Evolutionary conservation across 2,329 filamentous ascomycete genomes (phyloP).

Genomic region (Sarocladium oryzae): DNA sequence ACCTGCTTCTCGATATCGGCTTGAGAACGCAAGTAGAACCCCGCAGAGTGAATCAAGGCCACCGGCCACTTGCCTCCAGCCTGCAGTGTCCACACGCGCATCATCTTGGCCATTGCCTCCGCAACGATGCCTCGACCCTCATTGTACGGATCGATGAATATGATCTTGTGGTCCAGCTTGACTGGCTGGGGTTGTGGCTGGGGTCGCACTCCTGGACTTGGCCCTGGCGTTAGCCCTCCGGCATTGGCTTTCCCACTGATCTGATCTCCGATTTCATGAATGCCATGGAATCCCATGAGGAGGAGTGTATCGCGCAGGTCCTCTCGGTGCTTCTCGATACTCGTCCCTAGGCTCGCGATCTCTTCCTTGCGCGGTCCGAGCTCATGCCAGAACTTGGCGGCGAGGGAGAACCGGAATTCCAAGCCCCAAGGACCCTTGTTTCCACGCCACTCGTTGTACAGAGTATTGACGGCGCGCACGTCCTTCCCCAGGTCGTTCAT

Average conservation of each 20-base stretch:
- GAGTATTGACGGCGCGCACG: constrained; percentile 15
- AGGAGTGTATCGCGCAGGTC: not conserved
- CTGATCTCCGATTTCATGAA: not conserved
- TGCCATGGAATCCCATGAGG: constrained; percentile 2
- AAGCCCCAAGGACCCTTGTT: constrained; percentile 18
- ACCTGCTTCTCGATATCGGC: constrained; percentile 15
- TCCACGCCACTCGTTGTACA: constrained; percentile 16
- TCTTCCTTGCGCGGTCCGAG: constrained; percentile 4
- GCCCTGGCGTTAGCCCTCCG: not conserved
- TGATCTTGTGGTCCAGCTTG: constrained; percentile 15
- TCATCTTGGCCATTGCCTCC: constrained; percentile 15
- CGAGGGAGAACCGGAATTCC: constrained; percentile 16
- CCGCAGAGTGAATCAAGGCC: constrained; percentile 15
- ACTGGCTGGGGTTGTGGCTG: not conserved
- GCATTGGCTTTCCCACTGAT: not conserved
- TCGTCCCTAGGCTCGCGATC: not conserved
- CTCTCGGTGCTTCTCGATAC: not conserved
- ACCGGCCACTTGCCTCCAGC: constrained; percentile 17
- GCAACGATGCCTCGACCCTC: constrained; percentile 17
- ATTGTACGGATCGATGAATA: constrained; percentile 23
- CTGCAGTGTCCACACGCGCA: constrained; percentile 13
- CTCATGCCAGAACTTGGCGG: constrained; percentile 13
- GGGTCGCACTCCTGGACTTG: not conserved
- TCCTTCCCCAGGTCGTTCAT: constrained; percentile 16
- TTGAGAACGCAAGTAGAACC: constrained; percentile 18